Base-by-base conservation (phyloP, 163 green algal species). In the Prototheca wickerhamii region DNA sequence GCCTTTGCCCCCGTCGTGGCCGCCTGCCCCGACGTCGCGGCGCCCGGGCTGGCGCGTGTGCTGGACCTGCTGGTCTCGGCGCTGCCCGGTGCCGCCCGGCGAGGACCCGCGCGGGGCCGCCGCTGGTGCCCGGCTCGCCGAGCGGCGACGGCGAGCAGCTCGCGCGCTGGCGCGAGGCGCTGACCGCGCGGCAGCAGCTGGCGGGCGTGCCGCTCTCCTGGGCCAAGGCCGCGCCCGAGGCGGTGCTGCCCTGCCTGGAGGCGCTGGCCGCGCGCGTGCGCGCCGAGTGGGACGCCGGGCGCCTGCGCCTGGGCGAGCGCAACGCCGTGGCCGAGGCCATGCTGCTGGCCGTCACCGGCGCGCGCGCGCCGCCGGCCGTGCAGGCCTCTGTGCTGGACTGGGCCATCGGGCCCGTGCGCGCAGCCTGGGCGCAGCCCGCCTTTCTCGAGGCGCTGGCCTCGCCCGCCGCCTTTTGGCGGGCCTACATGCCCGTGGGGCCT, bases 191-290 rank as follows among this genome's bases (percentile, higher is more conserved):
- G 58, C 59, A 65, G 21, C 70, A 69, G 69, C 58, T 70, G 31
- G 69, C 52, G 10, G 35, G 18, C 18, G 65, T 82, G 6, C 30
- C 72, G 55, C 63, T 85, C 29, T 58, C 62, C 28, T 72, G 68
- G n/a, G 74, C 72, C 56, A 83, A 87, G 70, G 75, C 73, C 53
- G 68, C 66, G n/a, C 83, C 83, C 1, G 54, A 65, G 1, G 71
- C 76, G 1, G 80, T 87, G 53, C 62, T 75, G 44, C 83, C 76
- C 2, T 80, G 87, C 75, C 60, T 90, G 26, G 60, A 84, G 61
- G 53, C 73, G 5, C 63, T 91, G 53, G 84, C 78, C 51, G 57
- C 40, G 4, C 66, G 73, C 40, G 64, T 85, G 5, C 40, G 65
- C 43, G 66, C 62, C 30, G 69, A 85, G 58, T 86, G 74, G 76